phyloP scores from a whole-genome alignment of 768 basidiomycete genomes.

The Tylopilus cervinicoccineus region DNA sequence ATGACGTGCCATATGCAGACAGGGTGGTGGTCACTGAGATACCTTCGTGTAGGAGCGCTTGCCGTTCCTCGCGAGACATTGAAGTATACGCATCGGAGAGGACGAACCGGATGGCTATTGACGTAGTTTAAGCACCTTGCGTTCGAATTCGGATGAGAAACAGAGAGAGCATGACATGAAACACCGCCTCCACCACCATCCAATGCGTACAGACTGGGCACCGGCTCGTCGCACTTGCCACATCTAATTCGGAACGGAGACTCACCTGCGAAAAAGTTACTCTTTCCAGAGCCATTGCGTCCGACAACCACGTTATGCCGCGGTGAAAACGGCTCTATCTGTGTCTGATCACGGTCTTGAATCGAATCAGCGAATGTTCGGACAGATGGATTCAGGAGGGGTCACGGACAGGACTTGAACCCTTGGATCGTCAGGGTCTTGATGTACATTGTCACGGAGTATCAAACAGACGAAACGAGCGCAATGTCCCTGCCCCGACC shows the following conservation, averaged over 20 bases:
- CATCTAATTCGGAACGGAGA: neutral
- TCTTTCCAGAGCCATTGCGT: conserved; percentile 96
- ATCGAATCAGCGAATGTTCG: conserved; percentile 3
- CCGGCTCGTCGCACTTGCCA: neutral
- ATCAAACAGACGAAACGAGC: neutral
- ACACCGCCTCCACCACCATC: neutral
- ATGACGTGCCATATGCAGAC: conserved; percentile 74
- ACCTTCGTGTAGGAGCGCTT: conserved; percentile 91
- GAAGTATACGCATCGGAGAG: conserved; percentile 97
- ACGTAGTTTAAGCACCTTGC: conserved; percentile 4
- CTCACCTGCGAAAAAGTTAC: conserved; percentile 95
- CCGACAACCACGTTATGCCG: conserved; percentile 97
- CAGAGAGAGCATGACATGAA: neutral
- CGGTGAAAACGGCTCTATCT: conserved; percentile 92
- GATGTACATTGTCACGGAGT: conserved; percentile 57
- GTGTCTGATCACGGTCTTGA: conserved; percentile 80
- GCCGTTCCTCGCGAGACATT: conserved; percentile 90
- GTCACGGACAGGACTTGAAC: conserved; percentile 88
- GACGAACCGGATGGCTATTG: conserved; percentile 89
- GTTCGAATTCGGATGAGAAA: neutral
- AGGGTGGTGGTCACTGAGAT: conserved; percentile 83
- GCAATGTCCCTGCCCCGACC: neutral
- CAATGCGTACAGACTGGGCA: neutral
- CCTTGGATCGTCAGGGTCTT: conserved; percentile 90
- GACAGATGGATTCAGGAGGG: neutral